These are phyloP conservation scores for Rutstroemia sp. DNA, from an alignment of 2,329 filamentous ascomycete species.

Conservation along the genomic window DNA sequence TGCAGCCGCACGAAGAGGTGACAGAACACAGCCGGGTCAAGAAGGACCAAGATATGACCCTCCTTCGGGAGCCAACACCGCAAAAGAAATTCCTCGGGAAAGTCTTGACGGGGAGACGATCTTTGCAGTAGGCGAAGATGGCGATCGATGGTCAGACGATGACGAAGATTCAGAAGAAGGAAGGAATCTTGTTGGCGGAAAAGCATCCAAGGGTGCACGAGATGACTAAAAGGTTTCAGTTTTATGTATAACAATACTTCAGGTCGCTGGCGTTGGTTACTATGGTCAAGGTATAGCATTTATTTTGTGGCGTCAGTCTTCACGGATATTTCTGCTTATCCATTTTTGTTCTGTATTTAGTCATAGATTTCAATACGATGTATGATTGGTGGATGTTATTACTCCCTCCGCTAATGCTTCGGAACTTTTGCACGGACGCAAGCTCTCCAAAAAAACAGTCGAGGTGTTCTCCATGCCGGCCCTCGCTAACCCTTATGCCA, in stretches of 20 bases:
- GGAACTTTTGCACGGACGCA: too few species aligned
- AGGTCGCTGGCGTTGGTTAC: slow-evolving; percentile 8
- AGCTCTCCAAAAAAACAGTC: too few species aligned
- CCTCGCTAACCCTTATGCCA: too few species aligned
- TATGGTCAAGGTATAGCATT: background rate
- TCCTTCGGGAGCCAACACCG: slow-evolving; percentile 19
- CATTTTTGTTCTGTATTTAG: background rate
- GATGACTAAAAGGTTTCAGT: slow-evolving; percentile 4
- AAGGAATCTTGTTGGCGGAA: slow-evolving; percentile 36
- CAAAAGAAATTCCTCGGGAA: slow-evolving; percentile 40
- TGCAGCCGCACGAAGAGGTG: slow-evolving; percentile 36
- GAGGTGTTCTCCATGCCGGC: too few species aligned
- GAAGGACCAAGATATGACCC: slow-evolving; percentile 31
- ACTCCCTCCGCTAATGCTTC: too few species aligned
- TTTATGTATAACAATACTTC: slow-evolving; percentile 12
- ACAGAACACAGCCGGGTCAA: slow-evolving; percentile 35
- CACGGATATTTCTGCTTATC: background rate
- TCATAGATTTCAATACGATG: slow-evolving; percentile 2
- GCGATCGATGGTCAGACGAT: slow-evolving; percentile 74
- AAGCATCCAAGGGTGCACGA: slow-evolving; percentile 4
- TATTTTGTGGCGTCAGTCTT: background rate
- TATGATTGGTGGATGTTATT: background rate
- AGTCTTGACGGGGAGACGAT: slow-evolving; percentile 87
- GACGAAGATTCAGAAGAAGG: slow-evolving; percentile 54
- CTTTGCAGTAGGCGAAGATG: slow-evolving; percentile 84